Percentiles rank a stretch among this genome's conserved stretches.
Conservation (phyloP, 345 rosid species). For the Dimocarpus longan region DNA sequence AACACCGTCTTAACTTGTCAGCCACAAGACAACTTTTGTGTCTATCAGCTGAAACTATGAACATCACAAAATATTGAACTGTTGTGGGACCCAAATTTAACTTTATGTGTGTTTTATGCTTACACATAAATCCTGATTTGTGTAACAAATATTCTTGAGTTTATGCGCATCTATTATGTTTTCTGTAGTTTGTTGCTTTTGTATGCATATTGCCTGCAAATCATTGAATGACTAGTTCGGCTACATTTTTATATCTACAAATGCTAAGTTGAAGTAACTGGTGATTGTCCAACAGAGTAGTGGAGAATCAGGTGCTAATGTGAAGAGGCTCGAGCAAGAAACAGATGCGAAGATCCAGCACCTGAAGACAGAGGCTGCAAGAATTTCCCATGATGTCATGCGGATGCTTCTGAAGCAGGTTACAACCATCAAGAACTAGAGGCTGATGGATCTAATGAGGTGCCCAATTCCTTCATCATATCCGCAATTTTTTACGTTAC, state of each 20-base stretch:
- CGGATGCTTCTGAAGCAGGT: slow-evolving; percentile 72
- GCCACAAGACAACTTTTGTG: neutral
- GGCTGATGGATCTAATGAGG: neutral
- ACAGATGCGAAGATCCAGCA: too few species aligned
- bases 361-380: slow-evolving; percentile 36
- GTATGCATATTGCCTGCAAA: neutral
- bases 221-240: neutral
- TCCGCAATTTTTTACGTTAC: neutral
- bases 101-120: neutral
- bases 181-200: neutral
- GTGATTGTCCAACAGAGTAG: slow-evolving; percentile 53
- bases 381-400: slow-evolving; percentile 61
- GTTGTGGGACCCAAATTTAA: neutral
- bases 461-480: neutral
- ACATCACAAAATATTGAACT: neutral
- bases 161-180: neutral
- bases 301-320: slow-evolving; percentile 89
- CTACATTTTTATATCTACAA: neutral
- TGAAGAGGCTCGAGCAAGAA: slow-evolving; percentile 54
- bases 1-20: neutral
- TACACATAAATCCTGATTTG: neutral
- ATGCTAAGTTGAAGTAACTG: slow-evolving; percentile 13
- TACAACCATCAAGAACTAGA: slow-evolving; percentile 66
- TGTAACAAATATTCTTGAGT: neutral
- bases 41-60: neutral